phyloP scores from a whole-genome alignment of 257 asterid species.

The Orobanche coerulescens region DNA sequence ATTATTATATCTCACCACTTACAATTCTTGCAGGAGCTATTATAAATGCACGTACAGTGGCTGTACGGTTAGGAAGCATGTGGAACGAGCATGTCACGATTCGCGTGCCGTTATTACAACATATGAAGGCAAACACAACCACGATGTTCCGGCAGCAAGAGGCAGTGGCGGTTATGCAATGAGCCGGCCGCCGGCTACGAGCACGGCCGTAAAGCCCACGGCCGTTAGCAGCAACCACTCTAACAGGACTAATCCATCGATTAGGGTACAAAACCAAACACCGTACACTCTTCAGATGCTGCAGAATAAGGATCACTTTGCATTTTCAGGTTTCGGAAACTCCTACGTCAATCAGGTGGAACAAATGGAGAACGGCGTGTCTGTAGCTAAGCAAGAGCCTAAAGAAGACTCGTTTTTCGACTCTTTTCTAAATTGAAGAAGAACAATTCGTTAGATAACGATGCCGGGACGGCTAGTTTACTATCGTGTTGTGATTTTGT shows the following conservation, averaged over 20 bases:
- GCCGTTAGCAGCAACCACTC: constrained; percentile 33
- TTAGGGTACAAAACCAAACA: constrained; percentile 46
- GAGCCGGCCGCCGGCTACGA: constrained; percentile 32
- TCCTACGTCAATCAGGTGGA: constrained; percentile 32
- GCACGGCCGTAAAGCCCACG: constrained; percentile 42
- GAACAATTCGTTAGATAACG: constrained; percentile 22
- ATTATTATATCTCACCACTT: no score
- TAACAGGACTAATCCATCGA: constrained; percentile 26
- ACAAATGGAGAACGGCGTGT: constrained; percentile 26
- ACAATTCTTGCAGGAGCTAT: constrained; percentile 70
- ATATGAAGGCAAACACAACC: constrained; percentile 91
- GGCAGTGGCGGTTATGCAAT: constrained; percentile 52
- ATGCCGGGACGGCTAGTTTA: neutral
- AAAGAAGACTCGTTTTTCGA: constrained; percentile 58
- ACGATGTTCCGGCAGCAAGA: constrained; percentile 87
- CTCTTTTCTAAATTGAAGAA: constrained; percentile 56
- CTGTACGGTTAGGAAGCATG: constrained; percentile 85
- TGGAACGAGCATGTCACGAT: constrained; percentile 86
- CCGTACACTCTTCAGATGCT: constrained; percentile 77
- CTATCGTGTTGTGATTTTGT: constrained; percentile 1
- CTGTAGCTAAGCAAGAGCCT: constrained; percentile 68
- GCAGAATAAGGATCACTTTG: constrained; percentile 38
- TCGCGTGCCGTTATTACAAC: constrained; percentile 78
- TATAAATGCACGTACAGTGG: constrained; percentile 82
- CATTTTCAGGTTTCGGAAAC: constrained; percentile 43